Evolutionary conservation across 345 rosid species (phyloP).

Genomic region (Combretum micranthum): DNA sequence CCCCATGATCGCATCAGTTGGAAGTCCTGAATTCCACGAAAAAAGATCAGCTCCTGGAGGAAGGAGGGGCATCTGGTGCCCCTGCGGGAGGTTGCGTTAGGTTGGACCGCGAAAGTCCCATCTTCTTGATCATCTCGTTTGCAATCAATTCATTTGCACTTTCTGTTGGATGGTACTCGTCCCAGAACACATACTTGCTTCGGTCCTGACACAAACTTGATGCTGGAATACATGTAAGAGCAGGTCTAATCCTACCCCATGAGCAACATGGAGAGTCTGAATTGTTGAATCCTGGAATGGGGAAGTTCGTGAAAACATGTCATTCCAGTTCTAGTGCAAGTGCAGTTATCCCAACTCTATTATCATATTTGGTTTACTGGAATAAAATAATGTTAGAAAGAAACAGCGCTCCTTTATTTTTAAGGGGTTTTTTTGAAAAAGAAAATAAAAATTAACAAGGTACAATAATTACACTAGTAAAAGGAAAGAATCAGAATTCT

Average conservation of each 20-base stretch:
- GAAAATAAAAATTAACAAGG: no score
- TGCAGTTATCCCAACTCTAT: no score
- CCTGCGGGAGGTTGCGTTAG: slow-evolving; percentile 26
- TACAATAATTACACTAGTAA: no score
- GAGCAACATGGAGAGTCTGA: slow-evolving; percentile 93
- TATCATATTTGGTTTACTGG: no score
- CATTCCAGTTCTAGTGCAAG: no score
- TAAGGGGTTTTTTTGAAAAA: no score
- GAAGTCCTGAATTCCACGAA: no score
- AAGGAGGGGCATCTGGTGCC: slow-evolving; percentile 25
- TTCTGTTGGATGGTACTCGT: slow-evolving; percentile 89
- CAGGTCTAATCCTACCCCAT: slow-evolving; percentile 71
- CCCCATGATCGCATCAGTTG: no score
- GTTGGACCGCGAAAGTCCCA: slow-evolving; percentile 40
- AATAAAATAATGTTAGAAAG: no score
- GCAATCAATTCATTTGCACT: slow-evolving; percentile 76
- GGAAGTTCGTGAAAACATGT: no score
- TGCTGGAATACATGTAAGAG: slow-evolving; percentile 80
- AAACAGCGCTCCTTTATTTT: no score
- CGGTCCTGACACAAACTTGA: slow-evolving; percentile 79
- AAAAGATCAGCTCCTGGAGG: neutral
- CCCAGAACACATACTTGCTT: slow-evolving; percentile 95
- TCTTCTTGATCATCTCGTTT: slow-evolving; percentile 61
- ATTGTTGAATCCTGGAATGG: slow-evolving; percentile 51
- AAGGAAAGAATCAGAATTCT: no score